These are phyloP conservation scores for Barnettozyma botsteinii DNA, from an alignment of 805 yeast genomes.

Conservation along the genomic window DNA sequence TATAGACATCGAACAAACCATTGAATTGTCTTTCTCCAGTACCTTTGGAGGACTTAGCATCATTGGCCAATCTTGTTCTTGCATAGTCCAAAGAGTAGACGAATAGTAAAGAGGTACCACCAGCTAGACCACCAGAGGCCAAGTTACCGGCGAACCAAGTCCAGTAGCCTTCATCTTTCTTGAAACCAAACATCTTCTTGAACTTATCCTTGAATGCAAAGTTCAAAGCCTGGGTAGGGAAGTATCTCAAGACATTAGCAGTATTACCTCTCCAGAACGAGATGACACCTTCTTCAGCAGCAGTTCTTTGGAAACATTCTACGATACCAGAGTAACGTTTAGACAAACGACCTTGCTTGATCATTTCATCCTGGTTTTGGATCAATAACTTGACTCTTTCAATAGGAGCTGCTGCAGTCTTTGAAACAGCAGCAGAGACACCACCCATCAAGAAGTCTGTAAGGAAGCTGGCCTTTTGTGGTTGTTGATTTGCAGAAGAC, in stretches of 20 bases:
- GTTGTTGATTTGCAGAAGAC: constrained; percentile 17
- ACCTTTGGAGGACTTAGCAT: constrained; percentile 85
- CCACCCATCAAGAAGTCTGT: constrained; percentile 93
- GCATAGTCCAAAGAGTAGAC: constrained; percentile 97
- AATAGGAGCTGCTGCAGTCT: constrained; percentile 97
- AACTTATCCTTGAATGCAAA: constrained; percentile 98
- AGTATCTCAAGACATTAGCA: constrained; percentile 96
- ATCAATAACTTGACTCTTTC: constrained; percentile 95
- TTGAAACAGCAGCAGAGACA: constrained; percentile 97
- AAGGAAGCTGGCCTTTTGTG: constrained; percentile 43
- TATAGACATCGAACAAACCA: constrained; percentile 95
- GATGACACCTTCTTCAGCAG: constrained; percentile 84
- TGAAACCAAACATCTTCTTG: constrained; percentile 93
- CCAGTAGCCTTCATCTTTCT: constrained; percentile 92
- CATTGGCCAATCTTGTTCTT: constrained; percentile 98
- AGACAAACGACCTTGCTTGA: constrained; percentile 93
- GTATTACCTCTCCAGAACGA: constrained; percentile 99
- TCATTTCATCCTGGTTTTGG: constrained; percentile 97
- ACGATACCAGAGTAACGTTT: constrained; percentile 81
- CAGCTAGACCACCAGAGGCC: constrained; percentile 98
- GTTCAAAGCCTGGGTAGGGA: constrained; percentile 99
- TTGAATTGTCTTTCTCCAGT: constrained; percentile 92
- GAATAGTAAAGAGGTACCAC: constrained; percentile 89
- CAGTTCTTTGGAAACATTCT: constrained; percentile 93
- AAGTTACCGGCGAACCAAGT: constrained; percentile 96